A percentile compares a stretch with the other conserved stretches of the same genome.
These are phyloP conservation scores for Leccinum uliginosum DNA, from an alignment of 768 basidiomycete species.

Conservation along the genomic window DNA sequence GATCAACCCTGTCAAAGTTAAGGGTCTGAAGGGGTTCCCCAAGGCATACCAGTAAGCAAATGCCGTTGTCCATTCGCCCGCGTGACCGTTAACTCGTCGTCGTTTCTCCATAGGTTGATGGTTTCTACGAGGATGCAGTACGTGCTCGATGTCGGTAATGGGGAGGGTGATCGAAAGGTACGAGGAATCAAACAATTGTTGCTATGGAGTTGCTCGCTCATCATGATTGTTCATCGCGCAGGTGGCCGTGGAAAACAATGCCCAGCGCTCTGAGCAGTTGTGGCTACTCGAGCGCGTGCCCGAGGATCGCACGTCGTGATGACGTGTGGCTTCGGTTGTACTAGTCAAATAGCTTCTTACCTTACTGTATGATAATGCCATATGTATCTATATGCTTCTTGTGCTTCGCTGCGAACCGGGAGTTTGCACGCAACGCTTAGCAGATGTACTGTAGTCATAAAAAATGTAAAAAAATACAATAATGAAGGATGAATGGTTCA, in stretches of 20 bases:
- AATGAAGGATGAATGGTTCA: no score
- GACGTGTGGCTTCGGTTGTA: not conserved
- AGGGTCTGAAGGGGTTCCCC: not conserved
- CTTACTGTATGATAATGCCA: no score
- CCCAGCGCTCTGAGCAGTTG: not conserved
- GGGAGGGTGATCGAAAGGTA: not conserved
- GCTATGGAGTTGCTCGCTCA: not conserved
- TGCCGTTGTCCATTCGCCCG: not conserved
- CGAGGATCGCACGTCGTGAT: not conserved
- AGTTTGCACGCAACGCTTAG: not conserved
- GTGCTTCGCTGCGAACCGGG: not conserved
- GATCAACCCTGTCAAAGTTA: not conserved
- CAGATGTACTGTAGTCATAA: no score
- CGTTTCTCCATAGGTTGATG: not conserved
- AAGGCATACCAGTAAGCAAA: not conserved
- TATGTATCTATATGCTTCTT: not conserved
- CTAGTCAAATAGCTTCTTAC: no score
- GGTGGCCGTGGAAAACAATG: not conserved
- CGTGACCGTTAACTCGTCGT: not conserved
- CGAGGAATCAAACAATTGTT: not conserved
- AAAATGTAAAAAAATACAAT: no score
- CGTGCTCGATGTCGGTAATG: not conserved
- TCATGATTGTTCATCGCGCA: not conserved
- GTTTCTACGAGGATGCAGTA: not conserved
- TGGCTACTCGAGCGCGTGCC: constrained; percentile 3